Base-by-base conservation (phyloP, 1,139 yeast species). In the Zygosaccharomyces sapae region DNA sequence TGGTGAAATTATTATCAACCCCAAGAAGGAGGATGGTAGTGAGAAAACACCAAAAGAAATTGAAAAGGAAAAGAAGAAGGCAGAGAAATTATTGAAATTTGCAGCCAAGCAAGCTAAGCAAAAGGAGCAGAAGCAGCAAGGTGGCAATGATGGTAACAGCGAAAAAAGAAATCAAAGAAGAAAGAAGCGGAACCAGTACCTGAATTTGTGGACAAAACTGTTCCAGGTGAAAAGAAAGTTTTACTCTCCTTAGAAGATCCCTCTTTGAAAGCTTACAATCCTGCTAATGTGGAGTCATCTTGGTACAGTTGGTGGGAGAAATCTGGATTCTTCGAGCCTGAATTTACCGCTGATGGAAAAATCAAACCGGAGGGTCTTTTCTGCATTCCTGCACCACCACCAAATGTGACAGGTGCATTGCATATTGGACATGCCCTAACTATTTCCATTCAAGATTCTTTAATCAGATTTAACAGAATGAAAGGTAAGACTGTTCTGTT, bases 371-470 rank as follows among this genome's bases (percentile, higher is more conserved):
- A 82, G 65, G 97, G 97, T 56, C 67, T 75, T 22, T 92, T 92
- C 70, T 78, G 86, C 54, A 87, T 92, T 61, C 97, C 98, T 36
- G 95, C 96, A 20, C 98, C 98, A 41, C 99, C 99, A 54, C 98
- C 98, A 64, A 92, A 92, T 67, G 96, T 94, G 56, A 92, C 99
- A 41, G 98, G 99, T 73, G 97, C 97, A 45, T 78, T 92, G 59
- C 99, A 92, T 70, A 94, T 92, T 68, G 99, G 99, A 60, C 98
- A 94, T 70, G 98, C 97, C 27, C 78, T 92, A 67, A 94, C 98
- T 19, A 88, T 90, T 54, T 76, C 97, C 39, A 86, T 92, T 65
- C 99, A 92, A 73, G 99, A 92, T 69, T 71, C 97, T 34, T 78
- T 92, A 66, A 82, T 89, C 56, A 81, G 98, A 71, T 92, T 79